phyloP scores from a whole-genome alignment of 2,329 filamentous ascomycete genomes.

The Aspergillus quadricinctus region DNA sequence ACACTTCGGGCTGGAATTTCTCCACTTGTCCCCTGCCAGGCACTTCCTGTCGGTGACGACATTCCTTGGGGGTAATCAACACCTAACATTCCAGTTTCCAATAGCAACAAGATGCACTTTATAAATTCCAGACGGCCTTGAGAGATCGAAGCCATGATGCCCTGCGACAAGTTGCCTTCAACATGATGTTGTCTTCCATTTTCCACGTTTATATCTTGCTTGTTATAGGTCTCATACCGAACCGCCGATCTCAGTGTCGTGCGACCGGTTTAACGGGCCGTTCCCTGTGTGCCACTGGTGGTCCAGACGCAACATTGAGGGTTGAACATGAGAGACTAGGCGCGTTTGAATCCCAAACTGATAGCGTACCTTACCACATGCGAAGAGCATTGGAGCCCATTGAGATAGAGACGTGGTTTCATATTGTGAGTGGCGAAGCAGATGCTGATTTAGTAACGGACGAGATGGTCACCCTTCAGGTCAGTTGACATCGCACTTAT shows the following conservation, averaged over 20 bases:
- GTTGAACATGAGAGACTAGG: conserved; percentile 23
- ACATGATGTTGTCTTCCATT: conserved; percentile 1
- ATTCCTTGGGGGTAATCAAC: background rate
- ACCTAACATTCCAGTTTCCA: background rate
- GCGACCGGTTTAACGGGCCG: conserved; percentile 15
- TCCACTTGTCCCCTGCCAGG: background rate
- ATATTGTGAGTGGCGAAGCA: conserved; percentile 36
- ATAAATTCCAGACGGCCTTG: background rate
- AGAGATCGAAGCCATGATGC: background rate
- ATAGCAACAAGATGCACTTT: background rate
- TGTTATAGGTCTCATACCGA: conserved; percentile 11
- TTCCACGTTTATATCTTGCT: conserved; percentile 16
- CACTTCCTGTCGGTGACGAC: background rate
- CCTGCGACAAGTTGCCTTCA: background rate
- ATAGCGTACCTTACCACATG: conserved; percentile 9
- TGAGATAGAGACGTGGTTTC: conserved; percentile 41
- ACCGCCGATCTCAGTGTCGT: conserved; percentile 14
- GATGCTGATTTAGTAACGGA: conserved; percentile 25
- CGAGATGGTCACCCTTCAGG: conserved; percentile 33
- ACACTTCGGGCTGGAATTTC: background rate
- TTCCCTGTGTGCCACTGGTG: conserved; percentile 29
- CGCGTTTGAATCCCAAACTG: conserved; percentile 10
- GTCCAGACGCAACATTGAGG: conserved; percentile 24
- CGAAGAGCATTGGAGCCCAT: conserved; percentile 23
- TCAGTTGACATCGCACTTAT: conserved; percentile 17